Conservation (phyloP, 768 basidiomycete genomes). For the Porphyrellus cyaneotinctus region DNA sequence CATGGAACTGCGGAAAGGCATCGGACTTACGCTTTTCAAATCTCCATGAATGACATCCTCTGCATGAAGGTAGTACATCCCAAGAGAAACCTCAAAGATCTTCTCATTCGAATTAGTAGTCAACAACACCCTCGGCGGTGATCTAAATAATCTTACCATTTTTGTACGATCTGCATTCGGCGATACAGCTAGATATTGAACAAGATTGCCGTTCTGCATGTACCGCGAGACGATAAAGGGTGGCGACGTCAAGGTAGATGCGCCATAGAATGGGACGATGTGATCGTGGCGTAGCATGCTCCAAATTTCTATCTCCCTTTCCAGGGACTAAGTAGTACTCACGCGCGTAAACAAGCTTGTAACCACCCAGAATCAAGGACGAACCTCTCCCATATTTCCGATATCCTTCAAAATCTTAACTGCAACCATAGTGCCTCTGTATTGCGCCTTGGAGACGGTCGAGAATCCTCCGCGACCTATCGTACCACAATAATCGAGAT, state of each 20-base stretch:
- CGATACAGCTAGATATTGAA: not conserved
- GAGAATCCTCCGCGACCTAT: conserved; percentile 28
- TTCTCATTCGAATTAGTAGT: not conserved
- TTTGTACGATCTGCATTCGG: not conserved
- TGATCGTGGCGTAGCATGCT: conserved; percentile 9
- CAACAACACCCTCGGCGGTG: not conserved
- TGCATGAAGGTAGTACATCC: conserved; percentile 14
- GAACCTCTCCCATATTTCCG: not conserved
- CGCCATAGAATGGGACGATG: conserved; percentile 14
- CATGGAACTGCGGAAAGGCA: not conserved
- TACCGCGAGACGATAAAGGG: conserved; percentile 11
- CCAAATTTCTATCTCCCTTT: conserved; percentile 12
- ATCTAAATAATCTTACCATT: not conserved
- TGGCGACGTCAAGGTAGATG: conserved; percentile 1
- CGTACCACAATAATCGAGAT: conserved; percentile 21
- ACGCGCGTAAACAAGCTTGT: not conserved
- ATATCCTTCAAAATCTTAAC: conserved; percentile 1
- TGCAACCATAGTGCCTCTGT: conserved; percentile 1
- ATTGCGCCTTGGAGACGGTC: conserved; percentile 1
- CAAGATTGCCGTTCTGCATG: conserved; percentile 5
- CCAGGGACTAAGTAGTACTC: conserved; percentile 1
- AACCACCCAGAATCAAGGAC: too few relatives aligned
- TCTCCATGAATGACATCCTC: conserved; percentile 27
- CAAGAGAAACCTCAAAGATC: conserved; percentile 12
- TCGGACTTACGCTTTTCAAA: conserved; percentile 24